These are phyloP conservation scores for Ogataea sp. DNA, from an alignment of 805 yeast species.

Conservation along the genomic window DNA sequence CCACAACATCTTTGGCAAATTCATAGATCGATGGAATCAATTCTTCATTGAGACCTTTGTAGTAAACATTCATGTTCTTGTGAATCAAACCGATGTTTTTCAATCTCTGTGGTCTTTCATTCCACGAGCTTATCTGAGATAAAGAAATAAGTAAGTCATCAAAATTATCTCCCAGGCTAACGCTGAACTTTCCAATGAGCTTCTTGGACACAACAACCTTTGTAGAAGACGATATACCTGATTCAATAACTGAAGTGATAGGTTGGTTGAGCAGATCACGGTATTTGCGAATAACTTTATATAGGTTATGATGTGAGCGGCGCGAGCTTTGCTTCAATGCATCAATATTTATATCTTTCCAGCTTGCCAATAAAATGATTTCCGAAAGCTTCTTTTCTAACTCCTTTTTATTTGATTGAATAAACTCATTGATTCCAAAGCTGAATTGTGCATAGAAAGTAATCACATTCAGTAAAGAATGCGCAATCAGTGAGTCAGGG, in stretches of 20 bases:
- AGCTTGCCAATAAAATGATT: conserved; percentile 81
- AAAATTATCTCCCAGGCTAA: conserved; percentile 2
- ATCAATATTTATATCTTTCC: conserved; percentile 94
- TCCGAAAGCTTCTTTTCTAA: conserved; percentile 79
- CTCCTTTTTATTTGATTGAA: conserved; percentile 38
- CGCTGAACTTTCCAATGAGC: background rate
- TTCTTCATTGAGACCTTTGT: conserved; percentile 24
- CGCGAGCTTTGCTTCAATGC: conserved; percentile 93
- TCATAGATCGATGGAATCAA: conserved; percentile 41
- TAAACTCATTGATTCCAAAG: conserved; percentile 35
- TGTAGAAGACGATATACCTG: conserved; percentile 33
- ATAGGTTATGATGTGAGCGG: conserved; percentile 75
- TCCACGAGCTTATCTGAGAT: conserved; percentile 37
- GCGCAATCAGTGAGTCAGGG: conserved; percentile 16
- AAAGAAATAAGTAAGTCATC: conserved; percentile 16
- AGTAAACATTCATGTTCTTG: conserved; percentile 48
- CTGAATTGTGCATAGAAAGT: conserved; percentile 62
- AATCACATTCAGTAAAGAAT: conserved; percentile 50
- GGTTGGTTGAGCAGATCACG: conserved; percentile 50
- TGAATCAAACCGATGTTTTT: conserved; percentile 41
- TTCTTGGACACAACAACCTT: conserved; percentile 5
- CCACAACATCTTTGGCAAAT: conserved; percentile 45
- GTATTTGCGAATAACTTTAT: conserved; percentile 77
- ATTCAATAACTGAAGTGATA: conserved; percentile 49
- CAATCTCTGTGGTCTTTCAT: conserved; percentile 47